These are phyloP conservation scores for Phanerodontia chrysosporium DNA, from an alignment of 768 basidiomycete genomes.

Conservation along the genomic window DNA sequence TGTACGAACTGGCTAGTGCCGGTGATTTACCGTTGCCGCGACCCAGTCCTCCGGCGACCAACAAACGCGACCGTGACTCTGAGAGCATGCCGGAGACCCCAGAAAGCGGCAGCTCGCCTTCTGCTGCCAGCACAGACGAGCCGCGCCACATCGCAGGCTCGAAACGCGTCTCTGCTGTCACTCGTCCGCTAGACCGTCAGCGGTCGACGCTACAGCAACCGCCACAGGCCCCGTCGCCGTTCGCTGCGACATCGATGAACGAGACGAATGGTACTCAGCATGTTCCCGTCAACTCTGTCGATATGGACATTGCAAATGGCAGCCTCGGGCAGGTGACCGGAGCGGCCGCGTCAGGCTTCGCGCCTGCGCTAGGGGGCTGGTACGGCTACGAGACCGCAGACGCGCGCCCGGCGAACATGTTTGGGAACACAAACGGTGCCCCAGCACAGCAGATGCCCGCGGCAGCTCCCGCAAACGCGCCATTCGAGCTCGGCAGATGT, in stretches of 20 bases:
- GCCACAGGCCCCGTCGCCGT: not conserved
- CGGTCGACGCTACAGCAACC: constrained; percentile 15
- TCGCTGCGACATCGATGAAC: not conserved
- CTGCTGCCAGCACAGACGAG: constrained; percentile 10
- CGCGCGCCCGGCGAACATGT: not conserved
- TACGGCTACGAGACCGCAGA: constrained; percentile 1
- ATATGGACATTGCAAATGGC: not conserved
- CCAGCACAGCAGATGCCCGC: not conserved
- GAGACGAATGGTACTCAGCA: not conserved
- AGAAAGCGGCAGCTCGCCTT: constrained; percentile 5
- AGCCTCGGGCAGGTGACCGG: not conserved
- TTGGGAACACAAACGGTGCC: not conserved
- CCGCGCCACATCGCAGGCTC: constrained; percentile 30
- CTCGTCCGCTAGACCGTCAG: not conserved
- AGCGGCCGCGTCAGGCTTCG: not conserved
- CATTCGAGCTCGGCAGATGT: constrained; percentile 16
- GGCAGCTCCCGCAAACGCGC: not conserved
- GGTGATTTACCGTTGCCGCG: constrained; percentile 68
- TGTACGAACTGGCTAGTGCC: constrained; percentile 68
- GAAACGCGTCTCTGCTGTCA: constrained; percentile 26
- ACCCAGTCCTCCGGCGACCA: constrained; percentile 42
- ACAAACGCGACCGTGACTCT: constrained; percentile 62
- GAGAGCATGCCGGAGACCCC: constrained; percentile 36
- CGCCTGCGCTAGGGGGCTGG: not conserved
- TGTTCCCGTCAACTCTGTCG: not conserved